Evolutionary conservation across 75 land plant species (phyloP), one percentile per base, ranked within the genome.

Genomic region (Cunninghamia lanceolata): DNA sequence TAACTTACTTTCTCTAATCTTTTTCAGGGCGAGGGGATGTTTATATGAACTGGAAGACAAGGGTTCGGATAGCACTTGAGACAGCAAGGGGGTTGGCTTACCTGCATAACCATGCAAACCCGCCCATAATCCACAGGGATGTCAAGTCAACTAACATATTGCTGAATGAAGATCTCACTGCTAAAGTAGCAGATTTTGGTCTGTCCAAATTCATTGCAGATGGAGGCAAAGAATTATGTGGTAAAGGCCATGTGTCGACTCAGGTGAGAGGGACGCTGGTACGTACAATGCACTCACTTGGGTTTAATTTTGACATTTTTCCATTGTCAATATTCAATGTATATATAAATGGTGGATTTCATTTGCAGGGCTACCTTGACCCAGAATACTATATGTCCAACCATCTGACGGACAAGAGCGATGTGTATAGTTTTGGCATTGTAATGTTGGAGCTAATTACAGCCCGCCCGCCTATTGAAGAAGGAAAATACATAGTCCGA

Each of bases 381-480:
- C 99, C 99, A 15, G 97, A 96, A 76, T 96, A 96, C 87, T 96
- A 91, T 87, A 92, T 91, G 91, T 90, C 95, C 15, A 95, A 96
- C 87, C 92, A 93, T 76, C 85, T 96, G 13, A 94, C 97, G 3
- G 97, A 90, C 14, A 96, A 94, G 89, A 95, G 97, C 74, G 99
- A 96, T 88, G 99, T 95, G 11, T 96, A 96, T 71, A 96, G 99
- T 81, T 96, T 95, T 85, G 97, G 99, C 17, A 93, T 96, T 25
- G 95, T 96, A 13, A 92, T 96, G 87, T 89, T 96, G 35, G 99
- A 96, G 86, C 87, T 95, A 2, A 68, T 95, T 46, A 93, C 94
- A 17, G 91, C 92, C 1, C 88, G 70, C 76, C 85, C 54, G 25
- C 97, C 99, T 35, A 91, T 96, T 68, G 91, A 93, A 73, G 75